A percentile compares a stretch with the other conserved stretches of the same genome.
These are phyloP conservation scores for Zygnema circumcarinatum DNA, from an alignment of 139 green algal species.

Conservation along the genomic window DNA sequence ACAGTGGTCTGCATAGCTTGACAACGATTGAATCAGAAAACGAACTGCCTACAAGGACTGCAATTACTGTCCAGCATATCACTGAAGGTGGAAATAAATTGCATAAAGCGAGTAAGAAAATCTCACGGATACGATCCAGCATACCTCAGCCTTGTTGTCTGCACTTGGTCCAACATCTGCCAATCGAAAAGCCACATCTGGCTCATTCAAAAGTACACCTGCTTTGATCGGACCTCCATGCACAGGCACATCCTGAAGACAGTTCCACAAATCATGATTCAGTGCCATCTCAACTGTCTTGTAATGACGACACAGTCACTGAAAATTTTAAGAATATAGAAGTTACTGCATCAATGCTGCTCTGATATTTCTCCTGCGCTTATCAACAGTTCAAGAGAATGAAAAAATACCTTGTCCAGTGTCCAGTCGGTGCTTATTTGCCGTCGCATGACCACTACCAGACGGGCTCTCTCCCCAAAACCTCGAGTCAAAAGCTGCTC, in stretches of 20 bases:
- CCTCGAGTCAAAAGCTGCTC: slow-evolving; percentile 29
- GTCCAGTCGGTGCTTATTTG: neutral
- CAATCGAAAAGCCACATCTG: slow-evolving; percentile 45
- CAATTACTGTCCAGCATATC: no score
- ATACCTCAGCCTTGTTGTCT: slow-evolving; percentile 55
- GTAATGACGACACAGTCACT: neutral
- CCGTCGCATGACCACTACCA: slow-evolving; percentile 12
- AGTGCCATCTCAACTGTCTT: neutral
- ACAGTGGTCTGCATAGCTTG: no score
- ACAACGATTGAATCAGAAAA: no score
- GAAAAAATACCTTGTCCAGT: neutral
- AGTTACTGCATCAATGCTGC: neutral
- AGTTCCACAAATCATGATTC: no score
- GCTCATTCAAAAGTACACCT: slow-evolving; percentile 43
- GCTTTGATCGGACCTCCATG: slow-evolving; percentile 8
- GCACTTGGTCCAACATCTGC: slow-evolving; percentile 51
- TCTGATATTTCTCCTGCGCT: neutral
- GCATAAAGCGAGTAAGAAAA: no score
- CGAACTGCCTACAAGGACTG: no score
- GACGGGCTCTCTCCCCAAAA: slow-evolving; percentile 27
- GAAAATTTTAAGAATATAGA: neutral
- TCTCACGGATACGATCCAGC: neutral
- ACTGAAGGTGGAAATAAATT: no score
- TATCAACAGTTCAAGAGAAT: no score
- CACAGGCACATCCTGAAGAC: neutral